Percentiles rank a stretch among this genome's conserved stretches.
Conservation (phyloP, 805 yeast species). For the Phaffomyces opuntiae region DNA sequence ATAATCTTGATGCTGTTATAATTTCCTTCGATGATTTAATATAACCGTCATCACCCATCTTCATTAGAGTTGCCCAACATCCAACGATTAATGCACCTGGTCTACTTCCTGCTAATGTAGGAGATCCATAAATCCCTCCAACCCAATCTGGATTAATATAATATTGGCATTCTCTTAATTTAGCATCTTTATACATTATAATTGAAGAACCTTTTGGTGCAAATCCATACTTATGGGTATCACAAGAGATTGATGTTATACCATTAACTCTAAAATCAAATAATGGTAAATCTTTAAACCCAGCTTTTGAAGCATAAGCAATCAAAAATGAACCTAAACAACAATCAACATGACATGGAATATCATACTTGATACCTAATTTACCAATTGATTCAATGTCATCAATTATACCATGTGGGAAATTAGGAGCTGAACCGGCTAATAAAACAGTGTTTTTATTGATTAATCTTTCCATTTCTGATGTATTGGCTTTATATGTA, state of each 20-base stretch:
- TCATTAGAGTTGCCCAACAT: slow-evolving; percentile 90
- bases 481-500: slow-evolving; percentile 61
- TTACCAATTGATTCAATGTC: slow-evolving; percentile 77
- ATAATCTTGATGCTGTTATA: slow-evolving; percentile 52
- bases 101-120: slow-evolving; percentile 92
- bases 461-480: slow-evolving; percentile 55
- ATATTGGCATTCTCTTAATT: slow-evolving; percentile 74
- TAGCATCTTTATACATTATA: slow-evolving; percentile 73
- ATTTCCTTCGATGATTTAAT: slow-evolving; percentile 57
- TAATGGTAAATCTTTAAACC: slow-evolving; percentile 32
- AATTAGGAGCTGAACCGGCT: slow-evolving; percentile 94
- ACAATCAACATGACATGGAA: slow-evolving; percentile 93
- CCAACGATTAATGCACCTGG: slow-evolving; percentile 98
- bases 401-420: slow-evolving; percentile 94
- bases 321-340: slow-evolving; percentile 91
- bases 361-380: slow-evolving; percentile 38
- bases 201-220: slow-evolving; percentile 96
- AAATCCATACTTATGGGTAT: slow-evolving; percentile 97
- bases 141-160: slow-evolving; percentile 80
- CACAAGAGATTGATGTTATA: slow-evolving; percentile 98
- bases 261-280: slow-evolving; percentile 87
- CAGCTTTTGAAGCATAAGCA: slow-evolving; percentile 66
- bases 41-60: slow-evolving; percentile 83
- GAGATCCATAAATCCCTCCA: slow-evolving; percentile 95
- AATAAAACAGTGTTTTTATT: slow-evolving; percentile 75